phyloP scores from a whole-genome alignment of 1,284 basidiomycete genomes.

The Wolfiporia cocos region DNA sequence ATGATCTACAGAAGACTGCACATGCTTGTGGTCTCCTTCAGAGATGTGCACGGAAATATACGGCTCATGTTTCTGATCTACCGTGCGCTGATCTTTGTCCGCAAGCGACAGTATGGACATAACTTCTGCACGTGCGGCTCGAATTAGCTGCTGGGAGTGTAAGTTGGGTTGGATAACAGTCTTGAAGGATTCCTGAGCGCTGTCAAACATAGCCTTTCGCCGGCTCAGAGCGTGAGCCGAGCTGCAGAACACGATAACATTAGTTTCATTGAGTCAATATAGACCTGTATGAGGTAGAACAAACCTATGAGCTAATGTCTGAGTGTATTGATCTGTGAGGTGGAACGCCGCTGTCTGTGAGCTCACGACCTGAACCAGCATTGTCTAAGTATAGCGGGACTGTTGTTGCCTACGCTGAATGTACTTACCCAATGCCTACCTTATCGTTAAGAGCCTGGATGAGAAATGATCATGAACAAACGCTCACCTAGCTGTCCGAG shows the following conservation, averaged over 20 bases:
- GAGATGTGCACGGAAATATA: constrained; percentile 58
- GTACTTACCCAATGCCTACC: constrained; percentile 57
- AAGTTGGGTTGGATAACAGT: constrained; percentile 49
- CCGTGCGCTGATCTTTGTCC: background rate
- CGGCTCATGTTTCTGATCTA: constrained; percentile 14
- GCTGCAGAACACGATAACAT: constrained; percentile 34
- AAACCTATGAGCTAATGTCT: constrained; percentile 51
- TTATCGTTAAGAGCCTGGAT: constrained; percentile 11
- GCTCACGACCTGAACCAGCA: constrained; percentile 44
- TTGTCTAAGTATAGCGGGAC: background rate
- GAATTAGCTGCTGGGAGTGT: constrained; percentile 40
- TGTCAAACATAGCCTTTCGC: constrained; percentile 45
- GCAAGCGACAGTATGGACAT: constrained; percentile 23
- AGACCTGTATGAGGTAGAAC: no score
- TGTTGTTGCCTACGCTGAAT: no score
- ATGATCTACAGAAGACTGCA: background rate
- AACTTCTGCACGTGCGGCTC: constrained; percentile 42
- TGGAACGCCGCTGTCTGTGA: constrained; percentile 61
- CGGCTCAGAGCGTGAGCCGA: constrained; percentile 50
- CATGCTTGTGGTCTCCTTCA: constrained; percentile 44
- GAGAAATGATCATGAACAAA: no score
- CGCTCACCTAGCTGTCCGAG: constrained; percentile 51
- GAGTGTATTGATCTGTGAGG: constrained; percentile 46
- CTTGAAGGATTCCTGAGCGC: constrained; percentile 39
- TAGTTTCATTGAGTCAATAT: no score